Evolutionary conservation across 306 rosid species (phyloP), one percentile per base, ranked within the genome.

Genomic region (Casuarina cunninghamiana): DNA sequence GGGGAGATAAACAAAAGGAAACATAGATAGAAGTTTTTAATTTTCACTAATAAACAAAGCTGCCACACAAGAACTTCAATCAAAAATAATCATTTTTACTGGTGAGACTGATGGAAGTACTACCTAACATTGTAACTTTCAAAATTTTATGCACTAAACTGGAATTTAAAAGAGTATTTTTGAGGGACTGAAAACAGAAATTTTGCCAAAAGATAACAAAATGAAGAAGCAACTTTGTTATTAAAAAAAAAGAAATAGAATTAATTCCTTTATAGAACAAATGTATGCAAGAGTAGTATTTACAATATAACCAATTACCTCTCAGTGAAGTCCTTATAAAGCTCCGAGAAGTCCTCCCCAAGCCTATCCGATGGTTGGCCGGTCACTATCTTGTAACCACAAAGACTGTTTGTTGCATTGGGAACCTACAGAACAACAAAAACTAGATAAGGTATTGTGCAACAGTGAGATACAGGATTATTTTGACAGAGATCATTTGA

Each of bases 291-390:
- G 44, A 66, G 35, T 48, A 77, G 53, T 49, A 65, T 45, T 53
- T 15, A 5, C 35, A 12, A 82, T 42, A 62, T 73, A 73, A 77
- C 69, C 43, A 73, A 4, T 73, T 84, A 91, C 99, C 99, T 96
- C 81, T 91, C 98, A 45, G 91, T 93, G 68, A 93, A 91, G 74
- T 96, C 96, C 82, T 88, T 86, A 79, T 84, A 85, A 38, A 74
- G 81, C 77, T 88, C 98, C 2, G 98, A 88, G 73, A 96, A 96
- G 87, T 96, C 98, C 85, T 93, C 99, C 60, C 99, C 99, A 78
- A 96, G 93, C 85, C 97, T 90, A 90, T 96, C 98, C 71, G 99
- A 96, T 78, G 99, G 99, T 78, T 96, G 99, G 78, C 98, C 98
- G 19, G 98, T 93, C 68, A 96, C 97, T 81, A 96, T 91, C 83